A percentile compares a stretch with the other conserved stretches of the same genome.
phyloP scores from a whole-genome alignment of 2,329 filamentous ascomycete genomes.

The Aspergillus felis region DNA sequence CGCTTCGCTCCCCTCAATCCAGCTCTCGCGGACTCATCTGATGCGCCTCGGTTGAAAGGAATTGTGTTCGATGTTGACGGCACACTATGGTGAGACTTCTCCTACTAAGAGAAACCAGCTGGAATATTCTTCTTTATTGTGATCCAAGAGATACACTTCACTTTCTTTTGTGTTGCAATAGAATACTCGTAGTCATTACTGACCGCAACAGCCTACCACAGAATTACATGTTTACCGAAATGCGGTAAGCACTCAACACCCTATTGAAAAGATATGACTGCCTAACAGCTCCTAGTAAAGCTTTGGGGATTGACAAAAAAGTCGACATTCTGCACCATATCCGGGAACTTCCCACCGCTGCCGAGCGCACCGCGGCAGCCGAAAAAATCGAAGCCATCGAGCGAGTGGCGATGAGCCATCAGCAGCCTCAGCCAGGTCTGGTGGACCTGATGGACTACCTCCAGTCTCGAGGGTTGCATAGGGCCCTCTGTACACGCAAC shows the following conservation, averaged over 20 bases:
- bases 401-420: constrained; percentile 70
- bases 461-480: constrained; percentile 61
- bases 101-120: constrained; percentile 4
- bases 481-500: constrained; percentile 91
- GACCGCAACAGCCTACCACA: constrained; percentile 66
- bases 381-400: constrained; percentile 76
- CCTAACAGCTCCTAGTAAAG: constrained; percentile 34
- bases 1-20: constrained; percentile 50
- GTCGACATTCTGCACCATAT: constrained; percentile 89
- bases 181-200: neutral
- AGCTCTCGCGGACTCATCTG: constrained; percentile 21
- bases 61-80: constrained; percentile 92
- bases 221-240: constrained; percentile 91
- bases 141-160: neutral
- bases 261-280: neutral
- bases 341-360: constrained; percentile 62
- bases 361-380: constrained; percentile 61
- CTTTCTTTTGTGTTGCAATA: neutral
- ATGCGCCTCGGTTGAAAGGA: constrained; percentile 49
- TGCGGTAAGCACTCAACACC: constrained; percentile 53
- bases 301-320: constrained; percentile 66
- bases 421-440: constrained; percentile 79
- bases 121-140: neutral
- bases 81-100: constrained; percentile 67
- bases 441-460: constrained; percentile 76